Percentiles rank a stretch among this genome's conserved stretches.
These are phyloP conservation scores for Cercospora canescens DNA, from an alignment of 2,329 filamentous ascomycete genomes.

Conservation along the genomic window DNA sequence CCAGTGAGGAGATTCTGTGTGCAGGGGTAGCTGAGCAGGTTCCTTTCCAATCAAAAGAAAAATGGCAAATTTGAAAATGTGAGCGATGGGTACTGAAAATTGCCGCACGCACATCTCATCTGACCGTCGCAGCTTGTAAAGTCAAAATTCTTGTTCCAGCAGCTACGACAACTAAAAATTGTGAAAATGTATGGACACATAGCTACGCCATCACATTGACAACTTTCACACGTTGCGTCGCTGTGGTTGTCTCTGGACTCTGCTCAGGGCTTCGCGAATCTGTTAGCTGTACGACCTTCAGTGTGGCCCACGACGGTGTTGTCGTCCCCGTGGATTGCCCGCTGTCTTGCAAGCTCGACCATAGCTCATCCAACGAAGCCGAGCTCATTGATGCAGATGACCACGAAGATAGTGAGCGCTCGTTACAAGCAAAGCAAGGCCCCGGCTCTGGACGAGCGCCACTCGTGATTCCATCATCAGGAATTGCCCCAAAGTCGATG, in stretches of 20 bases:
- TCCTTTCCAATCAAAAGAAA: neutral
- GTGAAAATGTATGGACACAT: no score
- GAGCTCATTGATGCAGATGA: neutral
- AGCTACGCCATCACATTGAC: neutral
- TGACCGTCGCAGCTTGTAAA: neutral
- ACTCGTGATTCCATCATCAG: neutral
- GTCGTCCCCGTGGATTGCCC: neutral
- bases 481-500: neutral
- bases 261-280: neutral
- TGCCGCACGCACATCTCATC: no score
- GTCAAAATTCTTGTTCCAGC: neutral
- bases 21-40: neutral
- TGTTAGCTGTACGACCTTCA: no score
- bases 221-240: neutral
- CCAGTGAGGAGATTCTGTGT: neutral
- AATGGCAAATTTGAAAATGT: neutral
- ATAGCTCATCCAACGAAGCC: neutral
- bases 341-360: neutral
- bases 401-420: conserved; percentile 1
- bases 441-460: neutral
- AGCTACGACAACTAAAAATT: neutral
- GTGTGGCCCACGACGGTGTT: neutral
- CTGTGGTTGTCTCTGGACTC: neutral
- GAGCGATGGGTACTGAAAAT: no score
- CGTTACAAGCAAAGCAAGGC: neutral